These are phyloP conservation scores for Podaxis sp. DNA, from an alignment of 768 basidiomycete genomes.

Conservation along the genomic window DNA sequence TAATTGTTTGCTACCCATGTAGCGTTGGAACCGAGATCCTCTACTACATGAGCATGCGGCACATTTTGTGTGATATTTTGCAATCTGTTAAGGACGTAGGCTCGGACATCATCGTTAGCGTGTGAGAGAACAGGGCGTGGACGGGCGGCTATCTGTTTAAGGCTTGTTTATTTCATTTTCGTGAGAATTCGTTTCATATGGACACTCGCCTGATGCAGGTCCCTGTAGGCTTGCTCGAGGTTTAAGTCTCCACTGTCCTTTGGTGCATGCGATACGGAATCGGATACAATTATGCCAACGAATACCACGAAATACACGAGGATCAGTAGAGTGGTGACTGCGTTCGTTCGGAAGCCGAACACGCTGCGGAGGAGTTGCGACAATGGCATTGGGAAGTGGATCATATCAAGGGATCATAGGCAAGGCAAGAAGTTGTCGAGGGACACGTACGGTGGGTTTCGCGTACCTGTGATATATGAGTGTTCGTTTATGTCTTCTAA, in stretches of 20 bases:
- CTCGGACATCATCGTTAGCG: conserved; percentile 19
- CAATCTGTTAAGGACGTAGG: conserved; percentile 18
- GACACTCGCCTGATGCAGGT: conserved; percentile 18
- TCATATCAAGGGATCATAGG: not conserved
- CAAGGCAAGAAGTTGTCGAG: not conserved
- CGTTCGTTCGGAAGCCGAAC: conserved; percentile 7
- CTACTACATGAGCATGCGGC: conserved; percentile 8
- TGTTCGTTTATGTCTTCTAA: not conserved
- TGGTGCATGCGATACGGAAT: conserved; percentile 15
- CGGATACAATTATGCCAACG: conserved; percentile 13
- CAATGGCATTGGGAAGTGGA: not conserved
- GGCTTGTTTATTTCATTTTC: not conserved
- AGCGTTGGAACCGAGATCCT: conserved; percentile 37
- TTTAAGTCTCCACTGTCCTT: conserved; percentile 11
- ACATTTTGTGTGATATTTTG: conserved; percentile 8
- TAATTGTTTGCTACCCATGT: conserved; percentile 31
- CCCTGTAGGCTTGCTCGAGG: conserved; percentile 17
- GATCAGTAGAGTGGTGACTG: not conserved
- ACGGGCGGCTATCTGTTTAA: conserved; percentile 17
- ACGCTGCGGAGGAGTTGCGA: not conserved
- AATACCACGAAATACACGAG: conserved; percentile 7
- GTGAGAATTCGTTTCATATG: not conserved
- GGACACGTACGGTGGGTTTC: not conserved
- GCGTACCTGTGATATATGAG: not conserved
- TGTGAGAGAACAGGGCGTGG: conserved; percentile 20